Evolutionary conservation across 129 eudicot species (phyloP), one percentile per base, ranked within the genome.

Genomic region (Calendula officinalis): DNA sequence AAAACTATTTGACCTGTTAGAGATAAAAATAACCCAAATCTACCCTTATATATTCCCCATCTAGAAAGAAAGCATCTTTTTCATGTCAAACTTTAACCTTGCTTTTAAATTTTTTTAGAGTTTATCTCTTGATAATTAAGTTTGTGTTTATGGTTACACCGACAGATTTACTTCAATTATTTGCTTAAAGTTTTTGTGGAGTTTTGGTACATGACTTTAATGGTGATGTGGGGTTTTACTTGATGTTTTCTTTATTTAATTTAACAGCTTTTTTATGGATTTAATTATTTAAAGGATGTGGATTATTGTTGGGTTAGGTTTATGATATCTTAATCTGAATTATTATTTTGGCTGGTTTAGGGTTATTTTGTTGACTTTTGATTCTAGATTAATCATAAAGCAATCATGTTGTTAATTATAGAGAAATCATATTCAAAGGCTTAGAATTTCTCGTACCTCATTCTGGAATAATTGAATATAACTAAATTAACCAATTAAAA

Each of bases 301-400:
- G 58, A 40, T 66, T 66, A 50, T 66, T 50, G 60, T 14, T 59
- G 64, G 48, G 7, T 59, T 60, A 60, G 34, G 64, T 55, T 43
- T 42, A 70, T 60, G 43, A 12, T 39, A 59, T 60, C 61, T 48
- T 70, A 70, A 48, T 60, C 60, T 30, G 27, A 40, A 50, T 60
- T 7, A 70, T 59, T 60, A 60, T 70, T 56, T 14, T 59, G 60
- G 68, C 60, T 49, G 68, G 68, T 49, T 53, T 50, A 38, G 36
- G 8, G 27, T 70, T 60, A 48, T 30, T 70, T 70, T 70, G 68
- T 60, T 70, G 68, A 70, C 75, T 60, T 69, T 60, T 48, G 60
- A 15, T 70, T 50, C 41, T 70, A 37, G 68, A 61, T 37, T 70
- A 48, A 60, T 70, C 75, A 60, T 70, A 48, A 41, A 59, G 32